Evolutionary conservation across 2,329 filamentous ascomycete genomes (phyloP).

Genomic region (Fusarium odoratissimum): DNA sequence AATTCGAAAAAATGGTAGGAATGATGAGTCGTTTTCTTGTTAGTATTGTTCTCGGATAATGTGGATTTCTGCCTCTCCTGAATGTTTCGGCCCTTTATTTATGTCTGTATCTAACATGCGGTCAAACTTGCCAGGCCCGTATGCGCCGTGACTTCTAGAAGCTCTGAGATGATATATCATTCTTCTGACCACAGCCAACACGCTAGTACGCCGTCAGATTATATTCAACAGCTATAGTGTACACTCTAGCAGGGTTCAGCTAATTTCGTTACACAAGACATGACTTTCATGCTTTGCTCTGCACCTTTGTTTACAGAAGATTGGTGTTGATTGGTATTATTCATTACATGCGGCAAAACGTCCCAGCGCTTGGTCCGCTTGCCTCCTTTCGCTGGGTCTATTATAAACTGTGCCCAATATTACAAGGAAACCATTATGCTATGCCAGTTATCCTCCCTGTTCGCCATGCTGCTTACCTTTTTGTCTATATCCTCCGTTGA

Average conservation of each 20-base stretch:
- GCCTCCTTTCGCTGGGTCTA: conserved; percentile 34
- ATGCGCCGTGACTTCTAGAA: neutral
- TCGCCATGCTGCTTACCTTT: conserved; percentile 20
- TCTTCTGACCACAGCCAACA: neutral
- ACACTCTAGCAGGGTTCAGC: neutral
- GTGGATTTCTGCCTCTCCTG: neutral
- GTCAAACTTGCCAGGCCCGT: neutral
- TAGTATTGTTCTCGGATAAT: conserved; percentile 10
- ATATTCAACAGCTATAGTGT: neutral
- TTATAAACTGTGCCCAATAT: conserved; percentile 13
- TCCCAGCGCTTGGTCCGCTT: conserved; percentile 57
- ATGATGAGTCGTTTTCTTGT: neutral
- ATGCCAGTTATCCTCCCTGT: conserved; percentile 18
- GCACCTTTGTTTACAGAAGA: neutral
- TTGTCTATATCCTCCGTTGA: neutral
- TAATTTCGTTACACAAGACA: neutral
- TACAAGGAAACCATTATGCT: conserved; percentile 23
- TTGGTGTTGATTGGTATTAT: conserved; percentile 38
- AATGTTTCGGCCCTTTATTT: conserved; percentile 18
- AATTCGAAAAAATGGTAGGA: neutral
- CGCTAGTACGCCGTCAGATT: neutral
- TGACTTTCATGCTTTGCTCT: conserved; percentile 11
- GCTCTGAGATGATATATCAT: conserved; percentile 19
- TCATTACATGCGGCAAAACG: conserved; percentile 46
- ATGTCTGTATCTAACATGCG: neutral